Conservation (phyloP, 1,284 basidiomycete species). For the Melanopsichium pennsylvanicum region DNA sequence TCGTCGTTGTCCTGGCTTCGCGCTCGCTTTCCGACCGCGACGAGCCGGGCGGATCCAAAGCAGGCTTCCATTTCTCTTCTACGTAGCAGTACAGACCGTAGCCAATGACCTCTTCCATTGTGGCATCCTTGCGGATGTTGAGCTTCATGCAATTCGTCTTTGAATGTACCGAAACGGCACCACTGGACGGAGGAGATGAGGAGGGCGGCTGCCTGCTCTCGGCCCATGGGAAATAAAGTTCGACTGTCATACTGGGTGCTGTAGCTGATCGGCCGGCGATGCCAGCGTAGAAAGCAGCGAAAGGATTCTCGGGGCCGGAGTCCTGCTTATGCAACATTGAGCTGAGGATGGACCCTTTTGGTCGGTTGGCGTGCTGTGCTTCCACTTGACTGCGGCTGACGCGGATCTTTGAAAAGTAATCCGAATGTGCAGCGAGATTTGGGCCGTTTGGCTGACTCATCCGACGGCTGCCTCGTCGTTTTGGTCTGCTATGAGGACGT, state of each 20-base stretch:
- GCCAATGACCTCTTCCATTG: constrained; percentile 93
- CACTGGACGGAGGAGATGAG: constrained; percentile 34
- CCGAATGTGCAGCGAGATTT: constrained; percentile 15
- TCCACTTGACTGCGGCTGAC: constrained; percentile 30
- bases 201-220: constrained; percentile 53
- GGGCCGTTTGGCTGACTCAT: constrained; percentile 7
- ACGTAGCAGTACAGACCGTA: constrained; percentile 89
- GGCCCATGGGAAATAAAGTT: constrained; percentile 88
- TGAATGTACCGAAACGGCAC: constrained; percentile 39
- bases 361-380: constrained; percentile 38
- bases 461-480: constrained; percentile 17
- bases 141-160: constrained; percentile 67
- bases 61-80: constrained; percentile 83
- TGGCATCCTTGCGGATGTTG: constrained; percentile 84
- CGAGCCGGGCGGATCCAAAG: constrained; percentile 69
- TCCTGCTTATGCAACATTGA: constrained; percentile 45
- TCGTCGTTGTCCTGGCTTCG: constrained; percentile 74
- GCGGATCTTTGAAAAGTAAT: constrained; percentile 44
- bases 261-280: constrained; percentile 65
- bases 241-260: constrained; percentile 71
- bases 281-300: constrained; percentile 67
- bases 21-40: constrained; percentile 69
- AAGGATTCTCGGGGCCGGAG: constrained; percentile 64
- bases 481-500: constrained; percentile 5
- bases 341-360: constrained; percentile 43